phyloP scores from a whole-genome alignment of 495 filamentous ascomycete genomes.

The Aspergillus asperescens region DNA sequence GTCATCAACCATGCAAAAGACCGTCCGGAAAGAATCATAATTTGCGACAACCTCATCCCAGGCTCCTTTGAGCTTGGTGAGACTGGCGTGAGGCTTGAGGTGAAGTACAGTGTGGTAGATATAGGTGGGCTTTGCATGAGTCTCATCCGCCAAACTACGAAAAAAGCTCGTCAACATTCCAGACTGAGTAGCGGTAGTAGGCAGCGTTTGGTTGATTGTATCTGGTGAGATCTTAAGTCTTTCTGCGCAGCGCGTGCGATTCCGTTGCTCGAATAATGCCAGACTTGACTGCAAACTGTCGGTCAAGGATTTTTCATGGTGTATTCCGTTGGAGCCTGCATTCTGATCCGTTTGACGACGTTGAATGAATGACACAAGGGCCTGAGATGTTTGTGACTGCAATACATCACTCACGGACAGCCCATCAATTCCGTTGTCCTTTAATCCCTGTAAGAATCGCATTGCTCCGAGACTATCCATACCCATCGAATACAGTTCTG shows the following conservation, averaged over 20 bases:
- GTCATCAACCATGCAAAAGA: conserved; percentile 59
- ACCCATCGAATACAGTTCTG: conserved; percentile 69
- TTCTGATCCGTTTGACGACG: not conserved
- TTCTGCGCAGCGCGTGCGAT: conserved; percentile 29
- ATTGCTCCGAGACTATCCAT: conserved; percentile 73
- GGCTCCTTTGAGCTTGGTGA: conserved; percentile 38
- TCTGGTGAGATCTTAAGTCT: conserved; percentile 36
- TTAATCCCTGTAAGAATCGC: conserved; percentile 41
- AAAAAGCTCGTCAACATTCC: conserved; percentile 66
- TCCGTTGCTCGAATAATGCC: conserved; percentile 10
- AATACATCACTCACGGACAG: conserved; percentile 27
- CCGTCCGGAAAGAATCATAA: conserved; percentile 57
- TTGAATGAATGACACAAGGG: conserved; percentile 24
- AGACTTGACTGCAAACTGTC: not conserved
- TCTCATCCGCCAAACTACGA: conserved; percentile 23
- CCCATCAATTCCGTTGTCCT: conserved; percentile 20
- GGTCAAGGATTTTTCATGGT: not conserved
- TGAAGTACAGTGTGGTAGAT: conserved; percentile 60
- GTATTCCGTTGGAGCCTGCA: not conserved
- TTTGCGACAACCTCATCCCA: conserved; percentile 42
- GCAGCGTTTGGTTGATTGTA: conserved; percentile 59
- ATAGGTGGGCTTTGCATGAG: conserved; percentile 47
- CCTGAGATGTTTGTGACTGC: conserved; percentile 25
- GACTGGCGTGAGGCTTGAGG: conserved; percentile 37
- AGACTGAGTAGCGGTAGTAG: conserved; percentile 68